Percentiles rank a stretch among this genome's conserved stretches.
Evolutionary conservation across 176 grass and related monocot genomes (phyloP).

Genomic region (Echinochloa phyllopogon): DNA sequence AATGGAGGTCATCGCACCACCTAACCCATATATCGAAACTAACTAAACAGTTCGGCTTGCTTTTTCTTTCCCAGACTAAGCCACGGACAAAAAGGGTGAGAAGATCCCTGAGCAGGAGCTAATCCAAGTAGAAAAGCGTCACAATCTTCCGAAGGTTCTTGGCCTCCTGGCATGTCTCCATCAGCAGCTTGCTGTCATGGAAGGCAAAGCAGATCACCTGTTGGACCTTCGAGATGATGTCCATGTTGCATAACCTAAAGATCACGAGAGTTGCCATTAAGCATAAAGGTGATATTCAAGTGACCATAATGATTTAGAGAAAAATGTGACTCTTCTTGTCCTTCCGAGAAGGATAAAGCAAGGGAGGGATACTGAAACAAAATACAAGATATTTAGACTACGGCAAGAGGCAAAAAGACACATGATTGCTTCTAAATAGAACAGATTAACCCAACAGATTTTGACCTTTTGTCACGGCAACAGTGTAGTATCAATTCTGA

Average conservation of each 20-base stretch:
- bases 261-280: slow-evolving; percentile 11
- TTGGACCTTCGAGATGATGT: slow-evolving; percentile 95
- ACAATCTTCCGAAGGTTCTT: slow-evolving; percentile 97
- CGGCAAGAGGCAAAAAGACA: background rate
- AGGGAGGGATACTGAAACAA: background rate
- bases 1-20: slow-evolving; percentile 16
- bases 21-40: slow-evolving; percentile 41
- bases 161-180: slow-evolving; percentile 97
- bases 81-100: slow-evolving; percentile 45
- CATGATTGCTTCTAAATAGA: background rate
- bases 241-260: slow-evolving; percentile 99
- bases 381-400: background rate
- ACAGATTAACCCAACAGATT: background rate
- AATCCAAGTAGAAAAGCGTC: slow-evolving; percentile 99
- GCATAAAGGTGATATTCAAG: background rate
- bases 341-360: background rate
- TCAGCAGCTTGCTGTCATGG: slow-evolving; percentile 93
- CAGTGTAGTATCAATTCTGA: background rate
- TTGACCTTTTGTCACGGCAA: background rate
- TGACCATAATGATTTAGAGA: background rate
- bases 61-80: slow-evolving; percentile 35
- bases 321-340: background rate
- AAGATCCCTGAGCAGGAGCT: slow-evolving; percentile 30
- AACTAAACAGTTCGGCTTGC: slow-evolving; percentile 38
- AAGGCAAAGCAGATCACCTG: slow-evolving; percentile 97